Evolutionary conservation across 225 moss, liverwort and hornwort genomes (phyloP).

Genomic region (Physcomitrellopsis africana): DNA sequence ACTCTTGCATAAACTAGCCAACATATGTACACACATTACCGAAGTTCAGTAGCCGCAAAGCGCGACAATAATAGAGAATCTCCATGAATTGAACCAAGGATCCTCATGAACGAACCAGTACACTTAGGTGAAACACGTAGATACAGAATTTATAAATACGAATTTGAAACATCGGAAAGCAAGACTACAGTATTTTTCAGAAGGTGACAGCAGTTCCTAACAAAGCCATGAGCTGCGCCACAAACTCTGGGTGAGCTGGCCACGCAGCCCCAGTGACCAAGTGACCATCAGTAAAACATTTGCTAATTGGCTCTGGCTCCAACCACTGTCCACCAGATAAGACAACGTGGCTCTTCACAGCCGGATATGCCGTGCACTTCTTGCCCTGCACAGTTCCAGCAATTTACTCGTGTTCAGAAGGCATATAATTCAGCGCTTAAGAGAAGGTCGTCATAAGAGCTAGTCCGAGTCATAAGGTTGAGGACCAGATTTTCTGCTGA

Average conservation of each 20-base stretch:
- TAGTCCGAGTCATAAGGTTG: no score
- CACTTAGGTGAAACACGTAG: background rate
- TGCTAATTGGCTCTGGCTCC: constrained; percentile 74
- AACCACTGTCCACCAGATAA: constrained; percentile 85
- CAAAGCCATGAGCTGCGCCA: constrained; percentile 70
- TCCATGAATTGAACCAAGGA: background rate
- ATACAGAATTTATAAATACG: background rate
- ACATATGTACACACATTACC: no score
- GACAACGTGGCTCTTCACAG: constrained; percentile 75
- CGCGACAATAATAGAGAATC: background rate
- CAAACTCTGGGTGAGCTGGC: constrained; percentile 96
- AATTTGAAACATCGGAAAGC: background rate
- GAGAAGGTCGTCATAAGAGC: background rate
- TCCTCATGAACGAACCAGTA: background rate
- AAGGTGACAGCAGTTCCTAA: constrained; percentile 69
- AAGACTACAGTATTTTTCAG: constrained; percentile 9
- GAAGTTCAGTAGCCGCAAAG: no score
- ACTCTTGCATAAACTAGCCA: no score
- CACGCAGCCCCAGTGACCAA: constrained; percentile 94
- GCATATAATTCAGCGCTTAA: background rate
- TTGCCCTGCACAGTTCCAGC: constrained; percentile 65
- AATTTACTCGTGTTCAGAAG: constrained; percentile 7
- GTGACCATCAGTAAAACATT: constrained; percentile 84
- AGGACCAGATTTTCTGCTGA: no score
- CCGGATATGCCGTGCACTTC: constrained; percentile 95